Base-by-base conservation (phyloP, 306 rosid genomes). In the Citrullus amarus region DNA sequence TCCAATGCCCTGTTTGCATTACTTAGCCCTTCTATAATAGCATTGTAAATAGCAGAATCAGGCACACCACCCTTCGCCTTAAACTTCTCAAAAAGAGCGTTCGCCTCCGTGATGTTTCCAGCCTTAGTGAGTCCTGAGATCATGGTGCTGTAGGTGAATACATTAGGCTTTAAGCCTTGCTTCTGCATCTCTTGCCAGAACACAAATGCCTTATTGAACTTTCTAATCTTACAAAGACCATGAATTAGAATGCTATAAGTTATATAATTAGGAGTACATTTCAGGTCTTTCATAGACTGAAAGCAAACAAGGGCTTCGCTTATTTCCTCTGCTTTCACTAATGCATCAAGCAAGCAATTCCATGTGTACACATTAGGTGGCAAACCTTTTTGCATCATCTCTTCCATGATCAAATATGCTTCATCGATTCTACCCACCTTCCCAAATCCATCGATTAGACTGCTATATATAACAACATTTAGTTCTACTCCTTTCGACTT, bases 101-200 rank as follows among this genome's bases (percentile, higher is more conserved):
- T 82, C 34, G 97, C 97, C 16, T 91, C 98, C 34, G 63, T 81
- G 68, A 95, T 89, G 78, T 95, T 95, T 82, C 98, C 97, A 58
- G 91, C 96, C 80, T 76, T 90, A 54, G 98, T 92, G 25, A 95
- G 95, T 78, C 97, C 97, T 7, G 92, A 81, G 76, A 95, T 95
- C 97, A 95, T 95, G 86, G 91, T 91, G 53, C 96, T 88, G 85
- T 91, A 92, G 53, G 97, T 92, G 79, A 87, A 74, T 55, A 87
- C 83, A 76, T 95, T 91, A 56, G 98, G 98, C 75, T 88, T 83
- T 59, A 95, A 70, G 81, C 97, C 97, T 54, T 86, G 82, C 81
- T 92, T 95, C 90, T 88, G 90, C 98, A 95, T 92, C 88, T 92
- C 98, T 86, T 95, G 97, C 97, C 98, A 95, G 87, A 87, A 95